phyloP scores from a whole-genome alignment of 805 yeast genomes.

The Naumovozyma castellii region DNA sequence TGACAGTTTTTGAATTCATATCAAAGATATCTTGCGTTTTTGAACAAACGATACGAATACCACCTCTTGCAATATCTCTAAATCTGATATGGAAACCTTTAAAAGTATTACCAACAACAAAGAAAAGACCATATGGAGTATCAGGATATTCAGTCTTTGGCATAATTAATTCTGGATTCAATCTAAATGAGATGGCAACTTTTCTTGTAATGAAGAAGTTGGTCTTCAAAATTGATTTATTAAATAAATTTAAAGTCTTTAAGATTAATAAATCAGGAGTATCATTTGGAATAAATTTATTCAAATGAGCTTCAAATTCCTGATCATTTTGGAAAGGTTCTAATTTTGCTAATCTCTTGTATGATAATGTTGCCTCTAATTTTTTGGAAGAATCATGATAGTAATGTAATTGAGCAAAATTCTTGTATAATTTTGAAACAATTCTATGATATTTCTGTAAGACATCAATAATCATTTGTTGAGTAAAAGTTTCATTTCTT shows the following conservation, averaged over 20 bases:
- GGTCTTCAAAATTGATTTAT: constrained; percentile 81
- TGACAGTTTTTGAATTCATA: constrained; percentile 74
- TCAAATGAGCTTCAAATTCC: constrained; percentile 62
- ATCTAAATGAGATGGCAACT: constrained; percentile 88
- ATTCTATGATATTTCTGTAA: constrained; percentile 61
- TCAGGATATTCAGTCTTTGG: constrained; percentile 85
- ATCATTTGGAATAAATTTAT: constrained; percentile 61
- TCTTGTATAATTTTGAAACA: constrained; percentile 75
- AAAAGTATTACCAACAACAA: constrained; percentile 91
- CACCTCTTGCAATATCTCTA: constrained; percentile 96
- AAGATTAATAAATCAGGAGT: constrained; percentile 72
- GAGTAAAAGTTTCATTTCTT: constrained; percentile 88
- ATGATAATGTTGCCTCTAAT: constrained; percentile 71
- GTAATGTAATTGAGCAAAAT: constrained; percentile 87
- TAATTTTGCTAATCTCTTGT: constrained; percentile 74
- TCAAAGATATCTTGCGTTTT: constrained; percentile 78
- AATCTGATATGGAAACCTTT: constrained; percentile 96
- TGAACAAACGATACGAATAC: constrained; percentile 88
- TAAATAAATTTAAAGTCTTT: constrained; percentile 73
- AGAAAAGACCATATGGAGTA: constrained; percentile 88
- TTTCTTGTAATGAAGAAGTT: constrained; percentile 90
- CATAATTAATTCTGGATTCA: constrained; percentile 69
- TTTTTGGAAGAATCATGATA: constrained; percentile 37
- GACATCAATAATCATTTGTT: constrained; percentile 68
- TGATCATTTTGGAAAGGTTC: constrained; percentile 64